Evolutionary conservation across 2,329 filamentous ascomycete species (phyloP).

Genomic region (Rachicladosporium sp.): DNA sequence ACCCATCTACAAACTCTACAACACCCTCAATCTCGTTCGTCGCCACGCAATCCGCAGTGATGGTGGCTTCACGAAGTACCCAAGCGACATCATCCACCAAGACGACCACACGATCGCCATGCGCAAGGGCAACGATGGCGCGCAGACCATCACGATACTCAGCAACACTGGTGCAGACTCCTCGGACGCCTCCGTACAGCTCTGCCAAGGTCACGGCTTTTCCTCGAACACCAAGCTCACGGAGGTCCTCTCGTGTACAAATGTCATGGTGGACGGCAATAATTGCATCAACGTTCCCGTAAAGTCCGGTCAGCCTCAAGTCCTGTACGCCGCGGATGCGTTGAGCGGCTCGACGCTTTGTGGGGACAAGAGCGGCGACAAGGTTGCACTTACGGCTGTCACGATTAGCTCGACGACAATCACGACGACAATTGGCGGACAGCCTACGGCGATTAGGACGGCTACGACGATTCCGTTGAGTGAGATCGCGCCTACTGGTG

Average conservation of each 20-base stretch:
- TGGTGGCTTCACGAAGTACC: slow-evolving; percentile 27
- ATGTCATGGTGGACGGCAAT: slow-evolving; percentile 14
- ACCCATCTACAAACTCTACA: slow-evolving; percentile 6
- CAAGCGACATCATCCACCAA: slow-evolving; percentile 31
- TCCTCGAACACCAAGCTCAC: slow-evolving; percentile 16
- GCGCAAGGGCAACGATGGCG: slow-evolving; percentile 30
- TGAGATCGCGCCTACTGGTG: too few species aligned
- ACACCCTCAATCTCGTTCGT: slow-evolving; percentile 6
- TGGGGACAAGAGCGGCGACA: slow-evolving; percentile 3
- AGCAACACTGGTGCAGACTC: slow-evolving; percentile 28
- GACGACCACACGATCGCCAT: slow-evolving; percentile 33
- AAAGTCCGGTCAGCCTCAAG: slow-evolving; percentile 22
- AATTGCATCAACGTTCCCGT: slow-evolving; percentile 21
- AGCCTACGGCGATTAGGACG: slow-evolving; percentile 1
- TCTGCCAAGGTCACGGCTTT: slow-evolving; percentile 1
- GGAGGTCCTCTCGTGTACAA: slow-evolving; percentile 25
- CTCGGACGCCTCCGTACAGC: slow-evolving; percentile 22
- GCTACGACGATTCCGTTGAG: slow-evolving; percentile 1
- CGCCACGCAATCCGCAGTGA: slow-evolving; percentile 1
- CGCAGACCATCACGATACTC: slow-evolving; percentile 33
- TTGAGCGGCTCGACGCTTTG: slow-evolving; percentile 16
- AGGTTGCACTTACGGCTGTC: slow-evolving; percentile 1
- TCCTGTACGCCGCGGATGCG: slow-evolving; percentile 18
- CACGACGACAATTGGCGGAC: neutral
- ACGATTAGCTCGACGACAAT: slow-evolving; percentile 4